These are phyloP conservation scores for Paralagenidium karlingii DNA, from an alignment of 352 stramenopile species.

Conservation along the genomic window DNA sequence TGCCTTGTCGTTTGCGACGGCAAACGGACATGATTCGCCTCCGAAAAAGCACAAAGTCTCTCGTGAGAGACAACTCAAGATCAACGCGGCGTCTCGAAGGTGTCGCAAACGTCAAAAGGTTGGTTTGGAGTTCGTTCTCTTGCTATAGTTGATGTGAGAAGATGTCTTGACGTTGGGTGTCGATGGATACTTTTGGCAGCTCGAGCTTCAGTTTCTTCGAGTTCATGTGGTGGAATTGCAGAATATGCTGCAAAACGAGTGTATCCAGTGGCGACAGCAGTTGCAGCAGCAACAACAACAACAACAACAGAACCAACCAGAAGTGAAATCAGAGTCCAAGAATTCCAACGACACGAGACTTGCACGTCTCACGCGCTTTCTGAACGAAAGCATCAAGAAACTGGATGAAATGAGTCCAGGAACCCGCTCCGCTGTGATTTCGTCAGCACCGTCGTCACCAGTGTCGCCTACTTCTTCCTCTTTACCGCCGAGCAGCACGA, in stretches of 20 bases:
- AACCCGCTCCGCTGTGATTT: constrained; percentile 12
- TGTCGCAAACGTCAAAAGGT: constrained; percentile 82
- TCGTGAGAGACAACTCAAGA: constrained; percentile 76
- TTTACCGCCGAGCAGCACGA: too few species aligned
- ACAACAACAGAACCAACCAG: too few species aligned
- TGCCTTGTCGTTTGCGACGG: too few species aligned
- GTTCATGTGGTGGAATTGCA: constrained; percentile 74
- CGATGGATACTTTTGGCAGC: constrained; percentile 2
- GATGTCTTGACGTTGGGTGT: neutral
- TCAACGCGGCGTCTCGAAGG: constrained; percentile 67
- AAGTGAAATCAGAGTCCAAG: too few species aligned
- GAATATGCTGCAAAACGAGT: constrained; percentile 49
- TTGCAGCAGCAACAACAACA: constrained; percentile 26
- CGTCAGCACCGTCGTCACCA: too few species aligned
- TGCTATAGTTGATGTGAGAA: neutral
- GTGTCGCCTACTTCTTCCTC: too few species aligned
- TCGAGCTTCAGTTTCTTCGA: constrained; percentile 77
- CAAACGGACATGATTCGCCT: constrained; percentile 1
- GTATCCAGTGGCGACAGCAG: constrained; percentile 23
- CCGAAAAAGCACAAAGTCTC: constrained; percentile 77
- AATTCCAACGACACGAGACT: too few species aligned
- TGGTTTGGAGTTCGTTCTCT: neutral
- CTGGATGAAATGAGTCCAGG: constrained; percentile 75
- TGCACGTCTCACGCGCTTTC: constrained; percentile 32
- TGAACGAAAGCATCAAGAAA: constrained; percentile 55